Evolutionary conservation across 768 basidiomycete genomes (phyloP).

Genomic region (Boletus speciosus): DNA sequence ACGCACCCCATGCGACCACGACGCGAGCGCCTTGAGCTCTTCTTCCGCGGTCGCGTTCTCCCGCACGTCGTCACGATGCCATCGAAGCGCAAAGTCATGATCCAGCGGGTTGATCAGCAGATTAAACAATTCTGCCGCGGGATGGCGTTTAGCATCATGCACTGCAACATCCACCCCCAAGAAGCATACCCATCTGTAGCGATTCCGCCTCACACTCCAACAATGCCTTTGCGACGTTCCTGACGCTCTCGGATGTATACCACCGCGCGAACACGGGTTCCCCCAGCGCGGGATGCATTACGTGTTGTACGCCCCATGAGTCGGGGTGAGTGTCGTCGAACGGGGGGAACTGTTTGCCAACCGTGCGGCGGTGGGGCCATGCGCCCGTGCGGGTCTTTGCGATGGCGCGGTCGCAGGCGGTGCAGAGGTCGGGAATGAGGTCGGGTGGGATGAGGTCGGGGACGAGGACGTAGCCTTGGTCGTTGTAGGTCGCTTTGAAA

Average conservation of each 20-base stretch:
- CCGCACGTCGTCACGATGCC: constrained; percentile 76
- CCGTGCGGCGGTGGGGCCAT: constrained; percentile 66
- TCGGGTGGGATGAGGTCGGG: constrained; percentile 47
- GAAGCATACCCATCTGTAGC: constrained; percentile 66
- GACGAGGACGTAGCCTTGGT: constrained; percentile 64
- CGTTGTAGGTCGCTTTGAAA: constrained; percentile 51
- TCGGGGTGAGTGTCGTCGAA: constrained; percentile 57
- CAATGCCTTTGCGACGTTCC: constrained; percentile 42
- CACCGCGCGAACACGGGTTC: constrained; percentile 60
- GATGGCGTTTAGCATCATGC: no score
- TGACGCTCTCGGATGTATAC: constrained; percentile 58
- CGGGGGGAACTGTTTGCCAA: constrained; percentile 79
- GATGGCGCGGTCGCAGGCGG: constrained; percentile 51
- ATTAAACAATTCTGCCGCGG: constrained; percentile 59
- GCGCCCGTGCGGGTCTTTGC: constrained; percentile 51
- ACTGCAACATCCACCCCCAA: no score
- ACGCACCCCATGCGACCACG: constrained; percentile 63
- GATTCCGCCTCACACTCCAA: constrained; percentile 54
- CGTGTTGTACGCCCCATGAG: constrained; percentile 78
- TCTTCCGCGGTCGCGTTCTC: constrained; percentile 57
- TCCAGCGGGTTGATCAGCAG: constrained; percentile 64
- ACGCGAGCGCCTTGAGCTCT: constrained; percentile 51
- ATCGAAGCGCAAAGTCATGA: constrained; percentile 68
- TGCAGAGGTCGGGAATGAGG: constrained; percentile 38
- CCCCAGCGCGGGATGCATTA: constrained; percentile 72